Conservation (phyloP, 73 alveolate genomes). For the Strombidium stylifer region DNA sequence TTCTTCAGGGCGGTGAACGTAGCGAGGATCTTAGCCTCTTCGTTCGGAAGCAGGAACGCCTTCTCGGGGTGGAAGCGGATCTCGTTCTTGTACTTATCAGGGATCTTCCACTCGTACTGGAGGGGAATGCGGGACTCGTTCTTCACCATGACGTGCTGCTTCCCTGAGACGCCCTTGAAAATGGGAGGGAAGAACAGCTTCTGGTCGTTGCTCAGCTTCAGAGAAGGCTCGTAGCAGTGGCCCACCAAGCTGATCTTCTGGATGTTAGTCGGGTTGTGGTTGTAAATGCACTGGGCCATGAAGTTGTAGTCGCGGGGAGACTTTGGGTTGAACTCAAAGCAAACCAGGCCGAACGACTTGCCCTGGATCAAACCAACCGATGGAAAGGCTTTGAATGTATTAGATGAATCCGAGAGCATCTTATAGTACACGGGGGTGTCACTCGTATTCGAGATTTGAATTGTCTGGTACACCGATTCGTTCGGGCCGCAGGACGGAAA, state of each 20-base stretch:
- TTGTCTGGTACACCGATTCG: constrained; percentile 92
- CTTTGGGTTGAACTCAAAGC: constrained; percentile 95
- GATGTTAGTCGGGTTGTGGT: constrained; percentile 87
- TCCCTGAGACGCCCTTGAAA: constrained; percentile 90
- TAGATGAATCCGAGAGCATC: constrained; percentile 86
- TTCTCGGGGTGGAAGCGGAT: constrained; percentile 87
- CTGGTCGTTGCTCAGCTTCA: constrained; percentile 84
- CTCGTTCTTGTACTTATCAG: constrained; percentile 88
- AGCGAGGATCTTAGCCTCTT: constrained; percentile 73
- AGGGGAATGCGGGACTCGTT: constrained; percentile 91
- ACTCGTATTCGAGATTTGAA: constrained; percentile 90
- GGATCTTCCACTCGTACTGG: constrained; percentile 84
- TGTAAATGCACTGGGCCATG: constrained; percentile 83
- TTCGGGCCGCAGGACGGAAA: constrained; percentile 96
- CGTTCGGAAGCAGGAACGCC: constrained; percentile 86
- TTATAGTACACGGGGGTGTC: constrained; percentile 96
- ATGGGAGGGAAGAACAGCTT: constrained; percentile 97
- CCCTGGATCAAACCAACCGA: constrained; percentile 92
- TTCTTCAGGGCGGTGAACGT: constrained; percentile 92
- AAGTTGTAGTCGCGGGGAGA: constrained; percentile 84
- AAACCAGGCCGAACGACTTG: constrained; percentile 82
- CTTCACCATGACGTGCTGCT: constrained; percentile 84
- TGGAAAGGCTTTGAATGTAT: constrained; percentile 92
- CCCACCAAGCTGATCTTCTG: constrained; percentile 85
- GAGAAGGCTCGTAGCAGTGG: constrained; percentile 90